Evolutionary conservation across 129 eudicot genomes (phyloP).

Genomic region (Cynara cardunculus): DNA sequence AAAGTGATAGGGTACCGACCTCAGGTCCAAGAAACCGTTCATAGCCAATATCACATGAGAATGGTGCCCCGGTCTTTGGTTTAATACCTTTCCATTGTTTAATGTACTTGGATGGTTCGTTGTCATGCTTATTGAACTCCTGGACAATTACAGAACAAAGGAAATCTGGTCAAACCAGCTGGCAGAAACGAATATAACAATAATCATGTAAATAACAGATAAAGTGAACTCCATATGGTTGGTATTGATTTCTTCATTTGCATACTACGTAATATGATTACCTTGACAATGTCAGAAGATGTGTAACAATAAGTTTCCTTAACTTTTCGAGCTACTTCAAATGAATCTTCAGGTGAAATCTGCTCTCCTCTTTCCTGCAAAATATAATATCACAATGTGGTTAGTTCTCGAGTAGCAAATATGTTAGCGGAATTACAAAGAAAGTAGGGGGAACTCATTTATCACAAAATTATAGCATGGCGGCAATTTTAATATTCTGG

Average conservation of each 20-base stretch:
- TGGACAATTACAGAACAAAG: slow-evolving; percentile 23
- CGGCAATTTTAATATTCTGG: too few species aligned
- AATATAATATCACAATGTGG: slow-evolving; percentile 14
- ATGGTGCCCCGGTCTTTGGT: slow-evolving; percentile 94
- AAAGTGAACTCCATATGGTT: neutral
- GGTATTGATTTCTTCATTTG: neutral
- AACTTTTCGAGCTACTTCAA: slow-evolving; percentile 89
- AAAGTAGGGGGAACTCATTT: too few species aligned
- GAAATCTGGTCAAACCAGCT: neutral
- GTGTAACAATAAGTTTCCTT: slow-evolving; percentile 97
- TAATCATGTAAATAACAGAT: neutral
- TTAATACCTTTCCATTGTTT: slow-evolving; percentile 97
- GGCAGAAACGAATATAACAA: neutral
- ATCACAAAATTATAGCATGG: neutral
- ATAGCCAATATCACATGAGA: slow-evolving; percentile 92
- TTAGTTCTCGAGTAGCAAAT: neutral
- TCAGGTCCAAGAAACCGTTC: slow-evolving; percentile 99
- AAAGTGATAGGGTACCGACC: slow-evolving; percentile 37
- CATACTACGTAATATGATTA: slow-evolving; percentile 12
- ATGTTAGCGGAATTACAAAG: too few species aligned
- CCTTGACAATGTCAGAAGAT: slow-evolving; percentile 95
- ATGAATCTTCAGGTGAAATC: slow-evolving; percentile 92
- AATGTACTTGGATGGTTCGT: slow-evolving; percentile 78
- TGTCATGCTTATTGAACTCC: slow-evolving; percentile 99
- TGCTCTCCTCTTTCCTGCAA: slow-evolving; percentile 96